Conservation (phyloP, 2,329 filamentous ascomycete species). For the Botrytis paeoniae region DNA sequence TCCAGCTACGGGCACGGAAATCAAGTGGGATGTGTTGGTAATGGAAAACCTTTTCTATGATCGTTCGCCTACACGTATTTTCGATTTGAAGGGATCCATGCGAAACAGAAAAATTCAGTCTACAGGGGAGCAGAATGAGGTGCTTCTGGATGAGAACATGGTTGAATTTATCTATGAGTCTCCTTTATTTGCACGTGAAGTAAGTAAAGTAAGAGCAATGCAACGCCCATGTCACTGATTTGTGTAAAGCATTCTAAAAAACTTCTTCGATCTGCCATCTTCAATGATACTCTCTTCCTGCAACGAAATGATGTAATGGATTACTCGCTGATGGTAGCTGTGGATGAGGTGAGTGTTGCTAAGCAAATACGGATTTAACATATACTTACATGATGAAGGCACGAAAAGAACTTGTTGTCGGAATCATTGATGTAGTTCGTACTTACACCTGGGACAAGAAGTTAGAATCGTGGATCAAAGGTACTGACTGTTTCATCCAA, state of each 20-base stretch:
- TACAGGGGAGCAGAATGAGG: conserved; percentile 93
- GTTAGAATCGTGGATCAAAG: conserved; percentile 98
- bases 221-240: conserved; percentile 1
- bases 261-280: conserved; percentile 83
- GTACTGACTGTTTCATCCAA: not conserved
- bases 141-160: conserved; percentile 96
- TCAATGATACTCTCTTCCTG: conserved; percentile 96
- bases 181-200: conserved; percentile 85
- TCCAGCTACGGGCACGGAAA: conserved; percentile 82
- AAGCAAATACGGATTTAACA: not conserved
- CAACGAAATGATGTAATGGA: conserved; percentile 98
- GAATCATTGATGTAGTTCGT: conserved; percentile 96
- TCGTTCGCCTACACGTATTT: conserved; percentile 80
- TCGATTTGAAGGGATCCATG: conserved; percentile 98
- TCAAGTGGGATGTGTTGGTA: conserved; percentile 88
- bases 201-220: conserved; percentile 19
- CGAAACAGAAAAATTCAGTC: conserved; percentile 95
- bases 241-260: conserved; percentile 74
- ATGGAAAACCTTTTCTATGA: conserved; percentile 99
- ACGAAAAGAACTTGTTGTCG: conserved; percentile 87
- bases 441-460: conserved; percentile 99
- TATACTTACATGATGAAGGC: conserved; percentile 37
- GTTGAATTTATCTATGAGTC: conserved; percentile 99
- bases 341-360: conserved; percentile 62
- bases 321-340: conserved; percentile 96